These are phyloP conservation scores for Didymella pinodella DNA, from an alignment of 2,329 filamentous ascomycete species.

Conservation along the genomic window DNA sequence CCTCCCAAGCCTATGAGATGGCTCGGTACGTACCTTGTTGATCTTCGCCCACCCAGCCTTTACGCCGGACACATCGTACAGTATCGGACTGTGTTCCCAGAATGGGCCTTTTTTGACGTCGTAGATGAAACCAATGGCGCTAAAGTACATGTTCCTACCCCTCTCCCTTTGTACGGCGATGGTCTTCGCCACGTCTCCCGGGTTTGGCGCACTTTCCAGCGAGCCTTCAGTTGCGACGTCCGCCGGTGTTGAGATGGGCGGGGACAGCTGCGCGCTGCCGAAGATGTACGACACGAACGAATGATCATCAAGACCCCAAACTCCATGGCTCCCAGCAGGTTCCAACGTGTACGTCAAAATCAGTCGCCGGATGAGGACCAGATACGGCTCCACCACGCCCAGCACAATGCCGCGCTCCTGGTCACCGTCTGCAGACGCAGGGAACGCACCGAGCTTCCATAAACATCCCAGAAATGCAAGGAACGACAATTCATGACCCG, in stretches of 20 bases:
- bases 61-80: conserved; percentile 94
- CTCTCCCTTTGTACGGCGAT: conserved; percentile 53
- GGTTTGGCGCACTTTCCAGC: conserved; percentile 70
- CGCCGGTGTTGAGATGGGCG: conserved; percentile 66
- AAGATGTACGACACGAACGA: conserved; percentile 94
- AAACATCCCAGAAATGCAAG: conserved; percentile 87
- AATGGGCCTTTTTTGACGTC: conserved; percentile 97
- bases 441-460: conserved; percentile 89
- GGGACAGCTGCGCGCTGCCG: conserved; percentile 87
- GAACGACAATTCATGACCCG: conserved; percentile 94
- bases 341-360: conserved; percentile 93
- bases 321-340: conserved; percentile 93
- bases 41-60: conserved; percentile 95
- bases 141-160: conserved; percentile 78
- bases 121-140: conserved; percentile 94
- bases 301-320: conserved; percentile 99
- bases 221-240: conserved; percentile 81
- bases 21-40: conserved; percentile 63
- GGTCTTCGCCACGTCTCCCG: conserved; percentile 67
- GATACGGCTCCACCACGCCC: conserved; percentile 83
- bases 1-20: background rate
- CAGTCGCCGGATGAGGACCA: conserved; percentile 79
- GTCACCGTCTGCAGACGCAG: conserved; percentile 61
- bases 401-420: conserved; percentile 82
- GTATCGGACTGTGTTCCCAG: conserved; percentile 90